Evolutionary conservation across 495 filamentous ascomycete species (phyloP).

Genomic region (Talaromyces ruber): DNA sequence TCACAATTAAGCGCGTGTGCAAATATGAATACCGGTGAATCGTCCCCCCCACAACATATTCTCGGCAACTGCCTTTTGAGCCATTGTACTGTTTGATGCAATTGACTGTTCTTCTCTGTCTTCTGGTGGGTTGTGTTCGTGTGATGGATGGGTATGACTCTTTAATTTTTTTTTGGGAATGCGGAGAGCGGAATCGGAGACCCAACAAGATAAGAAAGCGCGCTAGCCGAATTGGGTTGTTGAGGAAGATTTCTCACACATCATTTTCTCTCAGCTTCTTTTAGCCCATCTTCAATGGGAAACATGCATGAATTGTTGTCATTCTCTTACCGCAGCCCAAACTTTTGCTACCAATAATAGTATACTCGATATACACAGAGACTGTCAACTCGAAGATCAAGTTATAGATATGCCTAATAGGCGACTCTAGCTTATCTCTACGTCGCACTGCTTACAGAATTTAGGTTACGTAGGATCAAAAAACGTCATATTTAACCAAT

Average conservation of each 20-base stretch:
- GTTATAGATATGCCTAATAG: too few relatives aligned
- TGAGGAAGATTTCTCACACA: background rate
- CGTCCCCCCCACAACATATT: conserved; percentile 78
- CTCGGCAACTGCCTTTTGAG: conserved; percentile 34
- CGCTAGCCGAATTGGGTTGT: background rate
- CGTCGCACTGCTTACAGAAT: too few relatives aligned
- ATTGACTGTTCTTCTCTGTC: background rate
- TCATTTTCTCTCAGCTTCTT: too few relatives aligned
- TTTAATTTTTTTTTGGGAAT: background rate
- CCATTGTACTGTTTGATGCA: conserved; percentile 23
- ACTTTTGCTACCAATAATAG: too few relatives aligned
- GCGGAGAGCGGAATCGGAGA: conserved; percentile 3
- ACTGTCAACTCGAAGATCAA: too few relatives aligned
- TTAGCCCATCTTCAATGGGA: background rate
- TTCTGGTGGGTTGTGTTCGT: background rate
- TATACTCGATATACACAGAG: too few relatives aligned
- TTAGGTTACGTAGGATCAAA: too few relatives aligned
- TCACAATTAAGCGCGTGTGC: background rate
- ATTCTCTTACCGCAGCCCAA: background rate
- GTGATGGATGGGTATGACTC: conserved; percentile 2
- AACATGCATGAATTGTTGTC: background rate
- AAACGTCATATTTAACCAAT: too few relatives aligned
- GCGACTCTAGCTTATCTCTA: too few relatives aligned
- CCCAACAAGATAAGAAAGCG: background rate
- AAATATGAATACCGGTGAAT: conserved; percentile 57